Evolutionary conservation across 1,139 yeast genomes (phyloP).

Genomic region (Pneumocystis murina): DNA sequence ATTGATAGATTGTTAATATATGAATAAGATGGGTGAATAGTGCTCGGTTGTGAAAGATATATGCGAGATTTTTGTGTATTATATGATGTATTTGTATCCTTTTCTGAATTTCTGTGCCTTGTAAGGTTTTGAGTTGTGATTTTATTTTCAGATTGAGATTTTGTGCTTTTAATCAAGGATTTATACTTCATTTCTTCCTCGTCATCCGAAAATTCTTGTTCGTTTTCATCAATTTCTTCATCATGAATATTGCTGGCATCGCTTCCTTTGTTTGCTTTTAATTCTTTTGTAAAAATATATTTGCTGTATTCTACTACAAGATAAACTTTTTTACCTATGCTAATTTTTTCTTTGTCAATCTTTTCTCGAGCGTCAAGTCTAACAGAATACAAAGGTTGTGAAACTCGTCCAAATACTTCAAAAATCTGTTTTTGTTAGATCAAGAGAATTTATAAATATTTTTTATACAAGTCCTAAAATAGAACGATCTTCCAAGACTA

Average conservation of each 20-base stretch:
- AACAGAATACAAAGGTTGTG: conserved; percentile 69
- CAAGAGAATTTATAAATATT: conserved; percentile 1
- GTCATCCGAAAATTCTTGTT: conserved; percentile 90
- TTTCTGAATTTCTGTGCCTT: background rate
- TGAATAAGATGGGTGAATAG: background rate
- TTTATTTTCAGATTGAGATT: conserved; percentile 5
- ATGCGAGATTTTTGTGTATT: background rate
- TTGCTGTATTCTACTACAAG: conserved; percentile 72
- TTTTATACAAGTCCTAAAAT: conserved; percentile 60
- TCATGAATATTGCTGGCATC: conserved; percentile 94
- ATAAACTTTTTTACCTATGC: conserved; percentile 45
- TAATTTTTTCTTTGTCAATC: conserved; percentile 30
- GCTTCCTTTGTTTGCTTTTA: conserved; percentile 62
- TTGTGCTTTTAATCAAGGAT: conserved; percentile 7
- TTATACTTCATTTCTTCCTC: conserved; percentile 16
- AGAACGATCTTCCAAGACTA: conserved; percentile 60
- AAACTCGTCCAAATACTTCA: conserved; percentile 83
- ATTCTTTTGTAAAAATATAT: conserved; percentile 59
- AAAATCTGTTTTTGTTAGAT: conserved; percentile 7
- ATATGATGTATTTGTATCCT: background rate
- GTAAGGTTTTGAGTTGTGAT: background rate
- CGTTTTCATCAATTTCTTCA: conserved; percentile 84
- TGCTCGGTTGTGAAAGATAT: background rate
- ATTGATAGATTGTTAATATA: background rate
- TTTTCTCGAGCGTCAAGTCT: conserved; percentile 46